Percentiles rank a stretch among this genome's conserved stretches.
phyloP scores from a whole-genome alignment of 257 asterid species.

The Nicotiana tomentosiformis region DNA sequence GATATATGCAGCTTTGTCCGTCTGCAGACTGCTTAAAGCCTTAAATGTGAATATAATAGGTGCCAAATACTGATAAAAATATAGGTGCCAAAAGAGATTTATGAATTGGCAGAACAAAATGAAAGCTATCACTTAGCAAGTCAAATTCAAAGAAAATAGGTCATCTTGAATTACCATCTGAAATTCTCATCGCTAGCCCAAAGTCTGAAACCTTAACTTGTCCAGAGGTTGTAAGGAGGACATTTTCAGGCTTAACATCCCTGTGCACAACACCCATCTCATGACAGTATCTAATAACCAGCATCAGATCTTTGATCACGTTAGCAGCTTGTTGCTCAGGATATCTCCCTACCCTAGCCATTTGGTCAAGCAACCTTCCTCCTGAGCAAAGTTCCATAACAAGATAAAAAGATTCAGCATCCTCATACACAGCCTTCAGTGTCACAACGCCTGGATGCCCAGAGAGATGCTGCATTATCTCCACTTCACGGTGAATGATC shows the following conservation, averaged over 20 bases:
- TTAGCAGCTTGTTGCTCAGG: conserved; percentile 69
- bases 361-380: conserved; percentile 80
- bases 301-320: conserved; percentile 72
- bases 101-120: background rate
- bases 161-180: conserved; percentile 48
- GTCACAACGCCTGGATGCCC: conserved; percentile 88
- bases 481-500: conserved; percentile 85
- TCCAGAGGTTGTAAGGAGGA: conserved; percentile 65
- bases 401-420: conserved; percentile 63
- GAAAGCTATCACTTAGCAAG: background rate
- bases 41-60: background rate
- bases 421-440: conserved; percentile 74
- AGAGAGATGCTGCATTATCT: conserved; percentile 93
- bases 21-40: background rate
- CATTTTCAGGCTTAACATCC: conserved; percentile 87
- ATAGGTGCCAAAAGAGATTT: background rate
- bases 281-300: conserved; percentile 76
- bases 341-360: conserved; percentile 57
- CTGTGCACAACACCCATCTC: conserved; percentile 95
- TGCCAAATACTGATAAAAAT: background rate
- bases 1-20: background rate
- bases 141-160: background rate
- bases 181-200: conserved; percentile 76
- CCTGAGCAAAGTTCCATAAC: conserved; percentile 91
- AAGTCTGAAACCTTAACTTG: conserved; percentile 83